These are phyloP conservation scores for Epichloe hybrida DNA, from an alignment of 2,329 filamentous ascomycete genomes.

Conservation along the genomic window DNA sequence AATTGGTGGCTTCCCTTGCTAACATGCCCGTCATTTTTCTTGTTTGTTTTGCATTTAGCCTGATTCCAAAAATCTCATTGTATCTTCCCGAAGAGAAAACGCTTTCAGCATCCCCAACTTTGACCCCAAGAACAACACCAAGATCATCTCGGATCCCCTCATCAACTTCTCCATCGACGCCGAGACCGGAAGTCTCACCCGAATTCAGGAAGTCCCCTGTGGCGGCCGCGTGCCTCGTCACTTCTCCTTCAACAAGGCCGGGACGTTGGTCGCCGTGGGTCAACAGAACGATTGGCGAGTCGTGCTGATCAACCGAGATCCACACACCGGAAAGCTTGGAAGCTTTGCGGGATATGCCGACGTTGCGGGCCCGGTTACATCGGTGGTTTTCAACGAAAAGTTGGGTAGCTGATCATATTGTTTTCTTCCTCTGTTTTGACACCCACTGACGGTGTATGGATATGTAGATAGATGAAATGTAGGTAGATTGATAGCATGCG, in stretches of 20 bases:
- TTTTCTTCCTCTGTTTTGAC: not conserved
- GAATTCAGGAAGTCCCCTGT: constrained; percentile 45
- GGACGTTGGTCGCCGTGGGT: constrained; percentile 50
- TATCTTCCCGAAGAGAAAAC: constrained; percentile 53
- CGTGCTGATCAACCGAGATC: constrained; percentile 47
- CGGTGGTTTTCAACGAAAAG: constrained; percentile 33
- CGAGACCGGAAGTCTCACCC: constrained; percentile 38
- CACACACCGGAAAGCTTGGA: constrained; percentile 41
- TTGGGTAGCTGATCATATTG: not conserved
- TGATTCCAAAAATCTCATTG: constrained; percentile 47
- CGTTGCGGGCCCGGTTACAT: constrained; percentile 31
- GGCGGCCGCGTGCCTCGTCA: constrained; percentile 55
- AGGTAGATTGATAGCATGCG: not conserved
- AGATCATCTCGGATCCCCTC: constrained; percentile 50
- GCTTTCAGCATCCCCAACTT: constrained; percentile 34
- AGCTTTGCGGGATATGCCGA: constrained; percentile 28
- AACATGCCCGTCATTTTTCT: not conserved
- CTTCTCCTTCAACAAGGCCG: constrained; percentile 51
- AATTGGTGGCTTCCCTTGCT: not conserved
- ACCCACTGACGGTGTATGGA: not conserved
- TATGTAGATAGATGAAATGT: not conserved
- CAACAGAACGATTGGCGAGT: constrained; percentile 49
- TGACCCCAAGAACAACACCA: constrained; percentile 27
- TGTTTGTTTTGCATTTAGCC: constrained; percentile 25
- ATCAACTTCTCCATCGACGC: constrained; percentile 45